Base-by-base conservation (phyloP, 1,284 basidiomycete species). In the Melampsora americana region DNA sequence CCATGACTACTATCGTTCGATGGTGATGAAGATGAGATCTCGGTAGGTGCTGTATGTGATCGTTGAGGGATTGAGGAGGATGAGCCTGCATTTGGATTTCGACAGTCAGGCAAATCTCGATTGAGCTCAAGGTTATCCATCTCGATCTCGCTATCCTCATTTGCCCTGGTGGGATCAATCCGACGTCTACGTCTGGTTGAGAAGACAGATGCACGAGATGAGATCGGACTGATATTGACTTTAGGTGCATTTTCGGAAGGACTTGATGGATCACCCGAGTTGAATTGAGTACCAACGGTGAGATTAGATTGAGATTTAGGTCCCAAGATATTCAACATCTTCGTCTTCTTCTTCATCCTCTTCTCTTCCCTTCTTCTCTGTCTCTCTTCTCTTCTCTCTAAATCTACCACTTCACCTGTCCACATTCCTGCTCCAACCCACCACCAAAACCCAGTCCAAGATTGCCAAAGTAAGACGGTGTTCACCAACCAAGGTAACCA, bases 351-450 rank as follows among this genome's bases (percentile, higher is more conserved):
- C 23, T 61, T 65, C 14, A 66, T 39, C 6, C 72, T 61, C 44
- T 46, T 28, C 26, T 50, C 66, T 44, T 73, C 67, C 68, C 66
- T 12, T 44, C 78, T 28, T 77, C 77, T 35, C 73, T 77, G 66
- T 70, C 77, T 79, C 6, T 78, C 79, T 80, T 89, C 86, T 66
- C 86, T 85, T 53, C 83, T 79, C 53, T 89, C 81, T 69, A 89
- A 86, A 73, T 90, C 88, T 78, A 88, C 87, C 14, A 88, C 85
- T 79, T 88, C 88, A 20, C 86, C 84, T 20, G 89, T 85, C 82
- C 87, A 85, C 89, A 91, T 87, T 77, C 93, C 93, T 1, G 92
- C 90, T 20, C 94, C 94, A 26, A 95, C 93, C 93, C 93, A 97
- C 93, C 93, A 95, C 93, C 93, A 95, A 53, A 83, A 80, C 16